Evolutionary conservation across 2,329 filamentous ascomycete species (phyloP), one percentile per base, ranked within the genome.

Genomic region (Nothophoma quercina): DNA sequence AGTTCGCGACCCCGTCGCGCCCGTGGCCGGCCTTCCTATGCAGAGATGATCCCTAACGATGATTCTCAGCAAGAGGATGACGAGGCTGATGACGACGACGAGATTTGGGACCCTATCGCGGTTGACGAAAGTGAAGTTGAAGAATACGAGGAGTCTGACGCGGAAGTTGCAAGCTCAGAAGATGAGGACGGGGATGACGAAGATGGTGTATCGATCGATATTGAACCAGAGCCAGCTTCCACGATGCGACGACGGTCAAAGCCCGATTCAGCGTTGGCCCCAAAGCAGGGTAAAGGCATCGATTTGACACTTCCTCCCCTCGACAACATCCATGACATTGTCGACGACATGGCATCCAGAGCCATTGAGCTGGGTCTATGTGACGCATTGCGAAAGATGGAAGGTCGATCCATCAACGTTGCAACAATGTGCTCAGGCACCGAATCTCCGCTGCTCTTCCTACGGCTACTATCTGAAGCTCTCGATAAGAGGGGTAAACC

Each of bases 371-470:
- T 64, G 7, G 69, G 70, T 9, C 60, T 82, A 8, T 42, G 64
- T 23, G 49, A 75, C 42, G 69, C 76, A 1, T 33, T 79, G 1
- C 22, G 66, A 2, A 59, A 71, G 40, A 58, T 79, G 1, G 63
- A 70, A 7, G 65, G 65, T 2, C 66, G 75, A 6, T 65, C 75
- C 4, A 60, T 88, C 0, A 73, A 80, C 7, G 77, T 92, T 21
- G 88, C 82, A 0, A 93, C 90, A 0, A 85, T 92, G 77, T 93
- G 89, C 67, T 92, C 89, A 1, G 90, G 90, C 0, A 93, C 90
- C 0, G 90, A 93, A 60, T 85, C 85, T 4, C 90, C 90, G 0
- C 74, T 93, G 2, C 77, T 92, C 1, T 86, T 87, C 0, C 67
- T 91, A 12, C 75, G 84, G 12, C 76, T 87, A 68, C 73, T 91